phyloP scores from a whole-genome alignment of 306 rosid species.

The Hippophae rhamnoides region DNA sequence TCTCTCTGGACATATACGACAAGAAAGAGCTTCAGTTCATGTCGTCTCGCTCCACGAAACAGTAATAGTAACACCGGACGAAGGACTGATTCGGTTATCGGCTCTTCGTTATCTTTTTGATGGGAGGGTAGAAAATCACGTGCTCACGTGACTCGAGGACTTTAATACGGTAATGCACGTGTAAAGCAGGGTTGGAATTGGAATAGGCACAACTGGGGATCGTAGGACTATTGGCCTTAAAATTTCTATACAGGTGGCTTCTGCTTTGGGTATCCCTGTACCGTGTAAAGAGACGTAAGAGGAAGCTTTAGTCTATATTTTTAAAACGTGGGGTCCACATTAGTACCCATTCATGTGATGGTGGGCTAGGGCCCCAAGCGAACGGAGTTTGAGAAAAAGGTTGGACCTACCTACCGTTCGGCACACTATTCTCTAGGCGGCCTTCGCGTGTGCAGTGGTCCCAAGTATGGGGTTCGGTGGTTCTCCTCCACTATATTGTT shows the following conservation, averaged over 20 bases:
- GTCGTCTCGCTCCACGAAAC: conserved; percentile 44
- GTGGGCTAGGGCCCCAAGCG: conserved; percentile 26
- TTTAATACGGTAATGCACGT: conserved; percentile 14
- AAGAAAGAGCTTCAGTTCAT: conserved; percentile 65
- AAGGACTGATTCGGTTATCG: too few species aligned
- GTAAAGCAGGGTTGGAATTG: conserved; percentile 26
- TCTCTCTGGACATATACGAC: conserved; percentile 61
- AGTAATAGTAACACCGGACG: too few species aligned
- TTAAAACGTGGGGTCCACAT: conserved; percentile 5
- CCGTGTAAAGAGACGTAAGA: conserved; percentile 11
- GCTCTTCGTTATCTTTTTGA: too few species aligned
- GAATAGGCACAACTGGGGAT: conserved; percentile 22
- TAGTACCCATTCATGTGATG: conserved; percentile 17
- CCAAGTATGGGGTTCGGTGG: conserved; percentile 13
- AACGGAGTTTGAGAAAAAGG: neutral
- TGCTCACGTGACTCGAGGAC: conserved; percentile 42
- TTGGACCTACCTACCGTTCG: conserved; percentile 11
- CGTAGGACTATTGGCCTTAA: conserved; percentile 23
- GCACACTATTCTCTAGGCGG: conserved; percentile 17
- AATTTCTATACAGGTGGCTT: neutral
- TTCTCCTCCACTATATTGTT: neutral
- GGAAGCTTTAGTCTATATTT: neutral
- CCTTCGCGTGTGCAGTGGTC: conserved; percentile 12
- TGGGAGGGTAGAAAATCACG: conserved; percentile 24
- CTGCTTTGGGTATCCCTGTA: conserved; percentile 14